A percentile compares a stretch with the other conserved stretches of the same genome.
These are phyloP conservation scores for Candida insectorum DNA, from an alignment of 805 yeast species.

Conservation along the genomic window DNA sequence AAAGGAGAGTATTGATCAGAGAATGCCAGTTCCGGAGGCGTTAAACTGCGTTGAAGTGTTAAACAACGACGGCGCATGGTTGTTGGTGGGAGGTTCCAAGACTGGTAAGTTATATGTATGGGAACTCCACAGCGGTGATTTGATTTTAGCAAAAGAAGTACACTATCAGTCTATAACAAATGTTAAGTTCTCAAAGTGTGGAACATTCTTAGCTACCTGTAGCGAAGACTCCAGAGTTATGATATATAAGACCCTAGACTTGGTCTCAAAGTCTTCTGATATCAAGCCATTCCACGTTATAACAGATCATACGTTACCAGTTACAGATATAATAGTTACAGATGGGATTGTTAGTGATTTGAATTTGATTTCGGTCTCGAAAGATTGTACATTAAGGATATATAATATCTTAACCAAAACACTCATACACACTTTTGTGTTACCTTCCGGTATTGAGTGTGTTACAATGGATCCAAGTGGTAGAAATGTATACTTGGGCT, in stretches of 20 bases:
- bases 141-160: constrained; percentile 69
- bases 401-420: constrained; percentile 50
- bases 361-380: constrained; percentile 64
- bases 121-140: constrained; percentile 77
- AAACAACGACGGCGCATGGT: constrained; percentile 53
- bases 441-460: constrained; percentile 54
- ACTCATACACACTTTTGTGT: constrained; percentile 69
- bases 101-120: constrained; percentile 81
- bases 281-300: constrained; percentile 57
- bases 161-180: constrained; percentile 77
- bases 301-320: constrained; percentile 58
- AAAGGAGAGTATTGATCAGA: constrained; percentile 71
- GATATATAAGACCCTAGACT: constrained; percentile 68
- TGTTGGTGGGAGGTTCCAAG: constrained; percentile 69
- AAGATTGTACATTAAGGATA: constrained; percentile 71
- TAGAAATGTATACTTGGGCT: constrained; percentile 69
- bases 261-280: constrained; percentile 38
- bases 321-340: constrained; percentile 45
- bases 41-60: constrained; percentile 54
- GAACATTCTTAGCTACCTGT: constrained; percentile 66
- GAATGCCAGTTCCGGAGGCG: constrained; percentile 81
- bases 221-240: constrained; percentile 78
- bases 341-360: constrained; percentile 57
- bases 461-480: constrained; percentile 75
- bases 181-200: constrained; percentile 57